These are phyloP conservation scores for Hymenoscyphus infarciens DNA, from an alignment of 2,329 filamentous ascomycete species.

Conservation along the genomic window DNA sequence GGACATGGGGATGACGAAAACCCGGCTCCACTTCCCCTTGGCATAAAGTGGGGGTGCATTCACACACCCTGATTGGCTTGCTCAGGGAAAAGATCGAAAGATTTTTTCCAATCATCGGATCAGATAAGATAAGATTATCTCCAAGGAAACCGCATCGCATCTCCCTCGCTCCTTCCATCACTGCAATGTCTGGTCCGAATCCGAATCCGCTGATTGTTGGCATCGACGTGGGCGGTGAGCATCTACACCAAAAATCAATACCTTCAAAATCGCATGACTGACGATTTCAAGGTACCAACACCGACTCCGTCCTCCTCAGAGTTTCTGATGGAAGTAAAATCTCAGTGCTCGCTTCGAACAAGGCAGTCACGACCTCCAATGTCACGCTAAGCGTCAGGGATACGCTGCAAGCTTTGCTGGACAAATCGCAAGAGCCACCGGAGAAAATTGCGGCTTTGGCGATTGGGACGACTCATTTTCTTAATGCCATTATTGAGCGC, in stretches of 20 bases:
- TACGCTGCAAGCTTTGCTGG: constrained; percentile 23
- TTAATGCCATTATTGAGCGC: constrained; percentile 7
- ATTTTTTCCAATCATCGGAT: constrained; percentile 2
- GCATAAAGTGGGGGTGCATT: not conserved
- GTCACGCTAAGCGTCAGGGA: constrained; percentile 26
- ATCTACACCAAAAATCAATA: not conserved
- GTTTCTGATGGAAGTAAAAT: not conserved
- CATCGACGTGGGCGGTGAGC: not conserved
- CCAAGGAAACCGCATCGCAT: not conserved
- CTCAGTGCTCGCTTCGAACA: constrained; percentile 27
- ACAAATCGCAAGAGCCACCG: constrained; percentile 20
- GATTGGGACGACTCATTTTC: constrained; percentile 42
- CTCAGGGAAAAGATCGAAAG: not conserved
- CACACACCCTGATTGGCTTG: not conserved
- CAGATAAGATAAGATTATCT: constrained; percentile 5
- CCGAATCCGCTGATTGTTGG: constrained; percentile 1
- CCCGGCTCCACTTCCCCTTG: not conserved
- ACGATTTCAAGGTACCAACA: constrained; percentile 36
- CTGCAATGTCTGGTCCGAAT: constrained; percentile 1
- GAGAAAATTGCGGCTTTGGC: constrained; percentile 21
- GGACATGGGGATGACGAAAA: not conserved
- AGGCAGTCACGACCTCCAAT: constrained; percentile 29
- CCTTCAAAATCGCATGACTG: not conserved
- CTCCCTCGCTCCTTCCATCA: not conserved
- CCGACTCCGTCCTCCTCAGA: constrained; percentile 14